Percentiles rank a stretch among this genome's conserved stretches.
These are phyloP conservation scores for Vitrella brassicaformis DNA, from an alignment of 73 alveolate genomes.

Conservation along the genomic window DNA sequence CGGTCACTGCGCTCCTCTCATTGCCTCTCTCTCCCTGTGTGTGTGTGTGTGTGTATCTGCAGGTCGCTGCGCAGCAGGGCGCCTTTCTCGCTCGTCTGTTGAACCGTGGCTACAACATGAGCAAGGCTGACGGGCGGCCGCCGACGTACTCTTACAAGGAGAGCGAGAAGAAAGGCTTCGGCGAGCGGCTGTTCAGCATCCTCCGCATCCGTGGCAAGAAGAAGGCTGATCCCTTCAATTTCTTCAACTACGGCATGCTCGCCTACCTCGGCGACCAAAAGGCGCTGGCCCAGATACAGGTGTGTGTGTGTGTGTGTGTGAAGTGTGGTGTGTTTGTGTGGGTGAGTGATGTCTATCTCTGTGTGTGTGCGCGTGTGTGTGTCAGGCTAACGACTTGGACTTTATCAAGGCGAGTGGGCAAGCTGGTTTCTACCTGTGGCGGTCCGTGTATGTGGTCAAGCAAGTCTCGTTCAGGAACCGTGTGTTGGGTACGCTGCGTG, in stretches of 20 bases:
- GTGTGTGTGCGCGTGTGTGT: too few species aligned
- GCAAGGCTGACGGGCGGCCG: not conserved
- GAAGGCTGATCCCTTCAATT: not conserved
- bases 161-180: too few species aligned
- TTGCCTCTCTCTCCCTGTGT: too few species aligned
- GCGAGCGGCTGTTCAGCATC: too few species aligned
- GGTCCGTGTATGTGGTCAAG: conserved; percentile 21
- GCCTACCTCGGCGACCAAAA: not conserved
- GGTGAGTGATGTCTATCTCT: too few species aligned
- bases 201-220: not conserved
- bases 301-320: not conserved
- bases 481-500: conserved; percentile 27
- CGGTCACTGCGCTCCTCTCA: not conserved
- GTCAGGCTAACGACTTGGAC: conserved; percentile 1
- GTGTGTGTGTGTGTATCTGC: too few species aligned
- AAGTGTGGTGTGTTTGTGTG: too few species aligned
- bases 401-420: conserved; percentile 8
- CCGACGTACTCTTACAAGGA: too few species aligned
- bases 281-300: not conserved
- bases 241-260: not conserved
- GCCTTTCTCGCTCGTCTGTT: not conserved
- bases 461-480: conserved; percentile 23
- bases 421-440: conserved; percentile 30
- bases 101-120: not conserved
- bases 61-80: not conserved